Percentiles rank a stretch among this genome's conserved stretches.
Conservation (phyloP, 1,139 yeast genomes). For the Yamadazyma taylorii region DNA sequence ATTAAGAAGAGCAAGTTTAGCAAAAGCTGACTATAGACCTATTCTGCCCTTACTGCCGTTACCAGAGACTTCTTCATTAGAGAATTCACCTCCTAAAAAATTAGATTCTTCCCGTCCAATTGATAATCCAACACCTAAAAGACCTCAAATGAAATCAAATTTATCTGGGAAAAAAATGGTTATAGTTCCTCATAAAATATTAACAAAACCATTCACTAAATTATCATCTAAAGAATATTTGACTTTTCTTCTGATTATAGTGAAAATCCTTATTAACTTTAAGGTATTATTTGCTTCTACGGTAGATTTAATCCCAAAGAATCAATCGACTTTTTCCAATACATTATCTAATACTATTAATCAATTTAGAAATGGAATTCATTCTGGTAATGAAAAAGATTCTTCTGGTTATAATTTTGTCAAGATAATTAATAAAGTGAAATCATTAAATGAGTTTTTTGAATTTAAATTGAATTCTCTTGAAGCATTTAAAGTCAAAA, state of each 20-base stretch:
- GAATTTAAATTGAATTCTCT: constrained; percentile 12
- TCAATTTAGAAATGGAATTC: constrained; percentile 11
- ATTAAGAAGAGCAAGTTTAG: constrained; percentile 25
- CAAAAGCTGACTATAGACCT: constrained; percentile 4
- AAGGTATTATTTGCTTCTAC: constrained; percentile 27
- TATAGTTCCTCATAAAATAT: constrained; percentile 45
- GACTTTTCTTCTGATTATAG: constrained; percentile 37
- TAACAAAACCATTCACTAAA: constrained; percentile 43
- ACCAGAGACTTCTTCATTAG: neutral
- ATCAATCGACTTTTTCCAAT: constrained; percentile 5
- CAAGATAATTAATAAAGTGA: constrained; percentile 22
- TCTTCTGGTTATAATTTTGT: constrained; percentile 21
- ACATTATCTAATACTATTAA: constrained; percentile 14
- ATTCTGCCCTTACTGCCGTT: neutral
- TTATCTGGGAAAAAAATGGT: constrained; percentile 26
- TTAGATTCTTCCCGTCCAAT: neutral
- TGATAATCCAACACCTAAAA: neutral
- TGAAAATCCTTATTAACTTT: constrained; percentile 40
- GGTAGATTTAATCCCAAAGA: constrained; percentile 13
- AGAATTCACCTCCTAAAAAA: neutral
- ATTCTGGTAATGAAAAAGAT: constrained; percentile 13
- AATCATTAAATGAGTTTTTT: constrained; percentile 19
- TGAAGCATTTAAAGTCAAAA: neutral
- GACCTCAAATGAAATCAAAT: constrained; percentile 5
- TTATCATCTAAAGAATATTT: constrained; percentile 41